Percentiles rank a stretch among this genome's conserved stretches.
These are phyloP conservation scores for Areca catechu DNA, from an alignment of 176 grass and related monocot genomes.

Conservation along the genomic window DNA sequence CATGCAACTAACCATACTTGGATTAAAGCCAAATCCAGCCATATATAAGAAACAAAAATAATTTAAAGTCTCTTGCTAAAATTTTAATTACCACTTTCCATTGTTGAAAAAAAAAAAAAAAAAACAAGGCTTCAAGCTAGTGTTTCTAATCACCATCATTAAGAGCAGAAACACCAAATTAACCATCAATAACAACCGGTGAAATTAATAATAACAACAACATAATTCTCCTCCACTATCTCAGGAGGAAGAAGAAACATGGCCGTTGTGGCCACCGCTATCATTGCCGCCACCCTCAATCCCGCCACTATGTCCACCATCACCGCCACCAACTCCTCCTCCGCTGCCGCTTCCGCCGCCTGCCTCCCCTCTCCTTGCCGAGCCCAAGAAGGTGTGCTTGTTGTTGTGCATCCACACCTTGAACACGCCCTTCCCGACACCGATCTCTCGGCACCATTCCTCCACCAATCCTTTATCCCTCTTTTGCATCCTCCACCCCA, in stretches of 20 bases:
- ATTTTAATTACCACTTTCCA: too few relatives aligned
- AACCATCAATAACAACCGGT: too few relatives aligned
- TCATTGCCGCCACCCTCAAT: background rate
- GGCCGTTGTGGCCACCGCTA: conserved; percentile 2
- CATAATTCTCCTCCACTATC: too few relatives aligned
- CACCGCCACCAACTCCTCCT: background rate
- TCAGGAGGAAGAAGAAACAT: conserved; percentile 25
- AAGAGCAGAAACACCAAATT: too few relatives aligned
- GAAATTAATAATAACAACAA: too few relatives aligned
- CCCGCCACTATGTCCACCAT: background rate
- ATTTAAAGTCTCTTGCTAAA: too few relatives aligned
- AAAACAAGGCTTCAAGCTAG: too few relatives aligned
- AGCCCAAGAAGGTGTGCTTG: conserved; percentile 87
- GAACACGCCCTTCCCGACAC: conserved; percentile 86
- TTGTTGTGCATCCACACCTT: conserved; percentile 99
- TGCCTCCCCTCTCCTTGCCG: conserved; percentile 14
- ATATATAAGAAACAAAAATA: too few relatives aligned
- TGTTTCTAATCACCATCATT: too few relatives aligned
- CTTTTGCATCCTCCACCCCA: conserved; percentile 97
- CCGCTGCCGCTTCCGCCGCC: background rate
- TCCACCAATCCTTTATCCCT: conserved; percentile 72
- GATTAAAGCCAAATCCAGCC: too few relatives aligned
- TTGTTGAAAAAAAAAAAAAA: too few relatives aligned
- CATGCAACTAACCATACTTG: too few relatives aligned
- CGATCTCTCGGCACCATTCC: conserved; percentile 88